These are phyloP conservation scores for Alternaria conjuncta DNA, from an alignment of 2,329 filamentous ascomycete species.

Conservation along the genomic window DNA sequence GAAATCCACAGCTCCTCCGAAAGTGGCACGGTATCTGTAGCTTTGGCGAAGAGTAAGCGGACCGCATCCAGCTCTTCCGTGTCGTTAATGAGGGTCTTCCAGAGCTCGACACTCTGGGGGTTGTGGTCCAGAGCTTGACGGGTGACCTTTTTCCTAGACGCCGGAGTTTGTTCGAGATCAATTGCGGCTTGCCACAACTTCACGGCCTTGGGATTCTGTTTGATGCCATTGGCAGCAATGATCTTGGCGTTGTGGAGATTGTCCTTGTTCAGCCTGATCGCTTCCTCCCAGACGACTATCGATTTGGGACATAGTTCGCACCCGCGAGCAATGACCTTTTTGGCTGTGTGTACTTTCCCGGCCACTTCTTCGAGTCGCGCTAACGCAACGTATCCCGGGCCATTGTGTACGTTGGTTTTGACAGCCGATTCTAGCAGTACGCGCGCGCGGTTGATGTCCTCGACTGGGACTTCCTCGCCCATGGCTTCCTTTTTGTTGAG, in stretches of 20 bases:
- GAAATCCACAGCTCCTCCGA: constrained; percentile 96
- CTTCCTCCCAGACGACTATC: constrained; percentile 95
- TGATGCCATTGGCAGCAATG: constrained; percentile 91
- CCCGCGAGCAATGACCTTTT: constrained; percentile 85
- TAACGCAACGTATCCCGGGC: constrained; percentile 93
- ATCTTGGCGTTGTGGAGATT: constrained; percentile 93
- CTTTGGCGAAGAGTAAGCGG: constrained; percentile 86
- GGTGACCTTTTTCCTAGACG: constrained; percentile 90
- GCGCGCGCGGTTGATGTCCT: constrained; percentile 92
- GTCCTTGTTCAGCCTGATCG: constrained; percentile 78
- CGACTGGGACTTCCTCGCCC: constrained; percentile 77
- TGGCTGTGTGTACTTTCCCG: constrained; percentile 86
- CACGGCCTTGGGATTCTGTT: constrained; percentile 87
- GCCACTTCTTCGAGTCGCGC: constrained; percentile 91
- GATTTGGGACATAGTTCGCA: constrained; percentile 92
- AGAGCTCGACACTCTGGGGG: constrained; percentile 92
- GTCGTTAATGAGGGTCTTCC: constrained; percentile 96
- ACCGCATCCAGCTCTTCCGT: constrained; percentile 92
- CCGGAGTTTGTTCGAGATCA: constrained; percentile 81
- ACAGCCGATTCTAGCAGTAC: constrained; percentile 95
- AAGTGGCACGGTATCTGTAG: constrained; percentile 90
- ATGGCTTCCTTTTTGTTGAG: constrained; percentile 81
- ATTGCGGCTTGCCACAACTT: constrained; percentile 95
- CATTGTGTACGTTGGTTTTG: constrained; percentile 94
- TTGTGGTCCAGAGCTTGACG: constrained; percentile 91